Evolutionary conservation across 345 rosid species (phyloP).

Genomic region (Kernera saxatilis): DNA sequence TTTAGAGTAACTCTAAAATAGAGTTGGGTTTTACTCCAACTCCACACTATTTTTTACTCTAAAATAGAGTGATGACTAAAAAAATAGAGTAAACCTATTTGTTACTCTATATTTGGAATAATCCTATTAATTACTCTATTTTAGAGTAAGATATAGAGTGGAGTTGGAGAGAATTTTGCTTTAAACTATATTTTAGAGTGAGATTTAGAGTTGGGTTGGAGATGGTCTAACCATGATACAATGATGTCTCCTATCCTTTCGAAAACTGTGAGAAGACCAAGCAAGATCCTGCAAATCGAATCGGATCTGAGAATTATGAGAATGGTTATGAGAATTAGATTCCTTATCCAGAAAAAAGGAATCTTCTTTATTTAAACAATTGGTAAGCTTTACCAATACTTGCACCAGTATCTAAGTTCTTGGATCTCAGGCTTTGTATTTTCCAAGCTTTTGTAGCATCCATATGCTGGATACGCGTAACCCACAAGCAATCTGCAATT

Average conservation of each 20-base stretch:
- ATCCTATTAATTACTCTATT: too few relatives aligned
- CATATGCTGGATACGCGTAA: conserved; percentile 84
- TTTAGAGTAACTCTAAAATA: too few relatives aligned
- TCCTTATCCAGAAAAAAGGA: not conserved
- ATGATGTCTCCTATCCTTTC: conserved; percentile 59
- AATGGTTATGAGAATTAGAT: not conserved
- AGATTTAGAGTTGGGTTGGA: too few relatives aligned
- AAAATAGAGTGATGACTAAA: too few relatives aligned
- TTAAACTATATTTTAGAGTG: too few relatives aligned
- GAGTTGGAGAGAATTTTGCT: too few relatives aligned
- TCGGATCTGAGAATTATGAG: not conserved
- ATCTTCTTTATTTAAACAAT: not conserved
- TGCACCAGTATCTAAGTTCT: conserved; percentile 82
- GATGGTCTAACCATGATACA: conserved; percentile 76
- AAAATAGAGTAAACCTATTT: too few relatives aligned
- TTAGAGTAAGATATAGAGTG: too few relatives aligned
- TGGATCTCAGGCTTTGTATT: conserved; percentile 55
- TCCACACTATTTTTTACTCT: too few relatives aligned
- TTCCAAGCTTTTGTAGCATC: conserved; percentile 75
- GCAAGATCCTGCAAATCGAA: conserved; percentile 56
- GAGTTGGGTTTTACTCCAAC: too few relatives aligned
- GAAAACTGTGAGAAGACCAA: conserved; percentile 56
- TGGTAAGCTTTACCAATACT: conserved; percentile 56
- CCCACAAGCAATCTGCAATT: conserved; percentile 61
- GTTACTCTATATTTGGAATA: too few relatives aligned